Percentiles rank a stretch among this genome's conserved stretches.
Evolutionary conservation across 768 basidiomycete genomes (phyloP).

Genomic region (Kwoniella dejecticola): DNA sequence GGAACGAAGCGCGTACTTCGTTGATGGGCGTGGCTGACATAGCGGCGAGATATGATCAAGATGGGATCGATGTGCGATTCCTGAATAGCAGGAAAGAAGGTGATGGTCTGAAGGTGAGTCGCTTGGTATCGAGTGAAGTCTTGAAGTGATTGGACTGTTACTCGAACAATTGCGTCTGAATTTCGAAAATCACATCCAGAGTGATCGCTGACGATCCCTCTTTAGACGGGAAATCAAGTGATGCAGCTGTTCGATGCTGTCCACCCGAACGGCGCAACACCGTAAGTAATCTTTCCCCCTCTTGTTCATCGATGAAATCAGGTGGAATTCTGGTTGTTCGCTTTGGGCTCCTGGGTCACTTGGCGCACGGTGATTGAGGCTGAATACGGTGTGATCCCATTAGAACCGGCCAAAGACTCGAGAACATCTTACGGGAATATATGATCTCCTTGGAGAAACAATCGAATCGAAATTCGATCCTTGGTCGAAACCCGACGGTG

Average conservation of each 20-base stretch:
- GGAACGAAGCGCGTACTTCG: constrained; percentile 36
- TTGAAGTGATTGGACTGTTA: too few relatives aligned
- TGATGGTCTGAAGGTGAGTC: constrained; percentile 37
- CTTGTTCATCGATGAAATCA: not conserved
- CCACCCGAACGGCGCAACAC: constrained; percentile 42
- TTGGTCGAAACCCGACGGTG: constrained; percentile 16
- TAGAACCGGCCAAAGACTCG: constrained; percentile 36
- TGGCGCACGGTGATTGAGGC: not conserved
- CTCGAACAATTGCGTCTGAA: too few relatives aligned
- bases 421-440: constrained; percentile 43
- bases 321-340: too few relatives aligned
- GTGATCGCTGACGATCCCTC: constrained; percentile 23
- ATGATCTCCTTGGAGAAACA: constrained; percentile 37
- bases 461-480: not conserved
- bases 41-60: constrained; percentile 30
- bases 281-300: too few relatives aligned
- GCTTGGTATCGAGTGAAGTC: too few relatives aligned
- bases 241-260: constrained; percentile 46
- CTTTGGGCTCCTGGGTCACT: too few relatives aligned
- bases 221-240: constrained; percentile 24
- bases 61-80: constrained; percentile 50
- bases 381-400: not conserved
- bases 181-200: not conserved
- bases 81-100: constrained; percentile 46
- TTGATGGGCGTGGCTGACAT: constrained; percentile 45